Conservation (phyloP, 2,329 filamentous ascomycete genomes). For the Pseudogymnoascus sp. region DNA sequence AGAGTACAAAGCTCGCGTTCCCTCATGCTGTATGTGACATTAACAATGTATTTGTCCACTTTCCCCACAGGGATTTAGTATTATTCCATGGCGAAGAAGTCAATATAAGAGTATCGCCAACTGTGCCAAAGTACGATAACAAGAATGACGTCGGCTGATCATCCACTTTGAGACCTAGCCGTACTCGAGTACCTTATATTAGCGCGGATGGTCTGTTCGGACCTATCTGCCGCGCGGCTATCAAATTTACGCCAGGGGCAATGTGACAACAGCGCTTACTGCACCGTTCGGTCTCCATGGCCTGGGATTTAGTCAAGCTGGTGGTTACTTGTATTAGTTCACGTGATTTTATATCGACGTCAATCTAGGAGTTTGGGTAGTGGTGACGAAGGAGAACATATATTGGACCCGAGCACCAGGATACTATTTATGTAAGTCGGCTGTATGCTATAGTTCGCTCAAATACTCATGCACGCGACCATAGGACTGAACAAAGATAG, state of each 20-base stretch:
- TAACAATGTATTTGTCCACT: not conserved
- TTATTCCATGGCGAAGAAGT: not conserved
- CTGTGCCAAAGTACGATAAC: not conserved
- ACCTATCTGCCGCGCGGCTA: not conserved
- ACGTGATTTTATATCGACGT: not conserved
- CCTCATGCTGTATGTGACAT: not conserved
- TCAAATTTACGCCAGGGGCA: not conserved
- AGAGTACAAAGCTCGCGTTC: not conserved
- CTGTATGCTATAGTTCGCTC: not conserved
- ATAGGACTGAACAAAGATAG: not conserved
- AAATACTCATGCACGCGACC: not conserved
- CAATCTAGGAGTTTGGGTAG: not conserved
- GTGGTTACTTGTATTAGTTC: not conserved
- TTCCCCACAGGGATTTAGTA: not conserved
- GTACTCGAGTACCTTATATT: conserved; percentile 3
- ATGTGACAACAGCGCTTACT: not conserved
- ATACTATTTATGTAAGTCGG: not conserved
- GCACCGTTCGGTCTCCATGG: no score
- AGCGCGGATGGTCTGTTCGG: not conserved
- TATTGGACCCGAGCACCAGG: not conserved
- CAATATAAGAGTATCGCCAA: not conserved
- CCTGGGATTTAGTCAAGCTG: not conserved
- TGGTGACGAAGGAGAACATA: not conserved
- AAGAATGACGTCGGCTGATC: conserved; percentile 2
- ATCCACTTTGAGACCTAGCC: not conserved